Conservation (phyloP, 2,329 filamentous ascomycete genomes). For the Scedosporium aurantiacum region DNA sequence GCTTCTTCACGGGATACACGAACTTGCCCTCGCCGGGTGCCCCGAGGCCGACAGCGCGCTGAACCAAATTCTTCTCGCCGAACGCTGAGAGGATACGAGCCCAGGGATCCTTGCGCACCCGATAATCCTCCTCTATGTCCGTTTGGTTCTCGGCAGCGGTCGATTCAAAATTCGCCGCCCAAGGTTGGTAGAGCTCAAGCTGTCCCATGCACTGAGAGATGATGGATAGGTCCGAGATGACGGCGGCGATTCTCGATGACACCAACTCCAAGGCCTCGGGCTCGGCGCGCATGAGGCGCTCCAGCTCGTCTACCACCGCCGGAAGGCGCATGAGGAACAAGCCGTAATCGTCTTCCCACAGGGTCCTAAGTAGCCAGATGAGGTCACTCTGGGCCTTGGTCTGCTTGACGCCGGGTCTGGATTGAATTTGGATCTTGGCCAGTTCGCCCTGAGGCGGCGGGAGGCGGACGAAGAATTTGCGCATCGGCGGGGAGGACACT, state of each 20-base stretch:
- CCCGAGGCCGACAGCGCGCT: constrained; percentile 7
- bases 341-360: constrained; percentile 24
- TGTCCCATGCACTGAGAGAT: constrained; percentile 31
- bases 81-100: background rate
- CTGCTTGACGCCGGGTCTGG: constrained; percentile 11
- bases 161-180: constrained; percentile 29
- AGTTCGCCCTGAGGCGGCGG: constrained; percentile 13
- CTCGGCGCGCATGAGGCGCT: constrained; percentile 29
- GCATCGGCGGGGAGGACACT: constrained; percentile 29
- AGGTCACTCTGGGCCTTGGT: constrained; percentile 16
- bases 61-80: background rate
- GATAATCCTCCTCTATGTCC: background rate
- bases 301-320: constrained; percentile 34
- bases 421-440: constrained; percentile 13
- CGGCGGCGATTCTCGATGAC: constrained; percentile 21
- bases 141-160: constrained; percentile 8
- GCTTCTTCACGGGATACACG: constrained; percentile 30
- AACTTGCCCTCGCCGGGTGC: constrained; percentile 29
- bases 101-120: background rate
- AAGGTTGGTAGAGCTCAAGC: constrained; percentile 35
- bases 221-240: constrained; percentile 34
- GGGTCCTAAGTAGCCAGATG: constrained; percentile 23
- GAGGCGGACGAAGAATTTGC: constrained; percentile 20
- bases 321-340: constrained; percentile 23
- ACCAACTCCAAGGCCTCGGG: constrained; percentile 23